Percentiles rank a stretch among this genome's conserved stretches.
These are phyloP conservation scores for Seiridium unicorne DNA, from an alignment of 2,329 filamentous ascomycete genomes.

Conservation along the genomic window DNA sequence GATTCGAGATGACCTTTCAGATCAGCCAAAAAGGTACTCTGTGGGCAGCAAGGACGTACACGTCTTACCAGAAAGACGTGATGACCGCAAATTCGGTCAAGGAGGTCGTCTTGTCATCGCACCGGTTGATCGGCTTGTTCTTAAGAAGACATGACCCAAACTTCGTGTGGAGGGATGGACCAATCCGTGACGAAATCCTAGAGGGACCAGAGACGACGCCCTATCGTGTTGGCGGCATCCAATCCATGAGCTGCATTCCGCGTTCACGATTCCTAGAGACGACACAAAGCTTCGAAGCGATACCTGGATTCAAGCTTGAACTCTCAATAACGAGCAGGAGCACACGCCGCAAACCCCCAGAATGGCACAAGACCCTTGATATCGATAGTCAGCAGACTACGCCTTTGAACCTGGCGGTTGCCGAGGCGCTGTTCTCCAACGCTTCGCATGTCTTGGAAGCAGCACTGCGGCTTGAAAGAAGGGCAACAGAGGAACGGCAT, in stretches of 20 bases:
- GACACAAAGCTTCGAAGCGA: constrained; percentile 42
- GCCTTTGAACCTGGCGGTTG: constrained; percentile 43
- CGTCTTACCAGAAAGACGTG: constrained; percentile 48
- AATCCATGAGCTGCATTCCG: constrained; percentile 46
- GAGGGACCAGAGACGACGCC: constrained; percentile 36
- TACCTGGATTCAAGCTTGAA: constrained; percentile 49
- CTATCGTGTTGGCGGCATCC: constrained; percentile 40
- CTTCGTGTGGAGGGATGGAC: constrained; percentile 46
- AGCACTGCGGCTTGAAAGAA: constrained; percentile 37
- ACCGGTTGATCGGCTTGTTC: constrained; percentile 50
- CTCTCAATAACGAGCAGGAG: constrained; percentile 43
- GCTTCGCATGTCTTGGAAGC: constrained; percentile 40
- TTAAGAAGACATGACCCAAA: constrained; percentile 47
- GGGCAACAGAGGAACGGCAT: constrained; percentile 38
- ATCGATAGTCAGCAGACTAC: constrained; percentile 46
- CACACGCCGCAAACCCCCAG: constrained; percentile 28
- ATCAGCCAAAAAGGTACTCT: constrained; percentile 38
- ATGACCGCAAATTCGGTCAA: constrained; percentile 42
- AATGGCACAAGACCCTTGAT: constrained; percentile 38
- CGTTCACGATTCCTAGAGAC: constrained; percentile 40
- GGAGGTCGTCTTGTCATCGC: constrained; percentile 46
- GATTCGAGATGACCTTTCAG: constrained; percentile 48
- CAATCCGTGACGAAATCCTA: constrained; percentile 36
- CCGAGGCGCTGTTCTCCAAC: constrained; percentile 47
- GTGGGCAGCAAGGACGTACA: constrained; percentile 44